Conservation (phyloP, 1,284 basidiomycete genomes). For the Rhodotorula mucilaginosa region DNA sequence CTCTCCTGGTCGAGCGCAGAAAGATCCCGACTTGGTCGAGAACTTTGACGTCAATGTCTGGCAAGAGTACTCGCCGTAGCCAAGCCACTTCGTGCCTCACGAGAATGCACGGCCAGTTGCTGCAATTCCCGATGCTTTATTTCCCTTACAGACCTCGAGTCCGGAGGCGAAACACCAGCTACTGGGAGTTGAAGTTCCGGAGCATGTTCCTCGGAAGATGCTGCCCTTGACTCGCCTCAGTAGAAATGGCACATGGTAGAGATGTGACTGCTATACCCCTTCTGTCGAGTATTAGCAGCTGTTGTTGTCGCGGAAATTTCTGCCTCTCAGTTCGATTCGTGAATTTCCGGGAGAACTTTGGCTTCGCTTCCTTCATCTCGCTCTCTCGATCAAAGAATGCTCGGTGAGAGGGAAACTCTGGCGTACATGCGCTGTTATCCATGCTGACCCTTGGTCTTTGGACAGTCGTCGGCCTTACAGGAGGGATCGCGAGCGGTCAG, state of each 20-base stretch:
- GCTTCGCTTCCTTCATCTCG: too few species aligned
- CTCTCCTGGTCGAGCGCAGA: too few species aligned
- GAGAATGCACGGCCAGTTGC: too few species aligned
- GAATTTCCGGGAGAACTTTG: too few species aligned
- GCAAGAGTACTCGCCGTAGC: slow-evolving; percentile 27
- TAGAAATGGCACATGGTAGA: background rate
- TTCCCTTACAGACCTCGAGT: too few species aligned
- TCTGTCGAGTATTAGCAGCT: background rate
- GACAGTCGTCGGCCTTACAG: slow-evolving; percentile 88
- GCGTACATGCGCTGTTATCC: too few species aligned
- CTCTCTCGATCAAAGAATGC: background rate
- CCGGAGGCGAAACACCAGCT: too few species aligned
- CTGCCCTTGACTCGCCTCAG: background rate
- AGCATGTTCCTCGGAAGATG: background rate
- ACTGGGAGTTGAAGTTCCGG: too few species aligned
- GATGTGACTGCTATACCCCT: background rate
- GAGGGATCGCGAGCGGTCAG: slow-evolving; percentile 85
- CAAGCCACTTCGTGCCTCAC: background rate
- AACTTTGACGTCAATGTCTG: slow-evolving; percentile 46
- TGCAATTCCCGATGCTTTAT: background rate
- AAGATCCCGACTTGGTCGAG: slow-evolving; percentile 45
- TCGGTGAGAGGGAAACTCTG: background rate
- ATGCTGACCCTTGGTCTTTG: background rate
- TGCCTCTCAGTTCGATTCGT: background rate
- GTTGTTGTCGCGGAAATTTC: background rate